These are phyloP conservation scores for Cystobasidiaceae sp. DNA, from an alignment of 1,284 basidiomycete species.

Conservation along the genomic window DNA sequence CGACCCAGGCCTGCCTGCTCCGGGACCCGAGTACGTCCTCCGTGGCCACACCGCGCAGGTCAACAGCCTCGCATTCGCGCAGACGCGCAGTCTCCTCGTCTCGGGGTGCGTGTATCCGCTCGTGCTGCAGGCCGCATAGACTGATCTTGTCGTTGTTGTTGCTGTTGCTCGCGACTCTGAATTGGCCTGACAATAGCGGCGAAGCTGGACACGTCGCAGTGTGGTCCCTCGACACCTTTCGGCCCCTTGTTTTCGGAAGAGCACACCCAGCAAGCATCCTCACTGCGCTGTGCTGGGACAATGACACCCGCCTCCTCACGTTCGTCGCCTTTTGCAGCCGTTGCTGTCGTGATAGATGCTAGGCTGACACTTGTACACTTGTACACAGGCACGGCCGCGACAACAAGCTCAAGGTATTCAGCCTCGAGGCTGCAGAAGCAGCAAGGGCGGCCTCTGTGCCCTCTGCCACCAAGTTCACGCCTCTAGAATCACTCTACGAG, in stretches of 20 bases:
- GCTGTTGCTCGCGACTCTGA: neutral
- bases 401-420: constrained; percentile 33
- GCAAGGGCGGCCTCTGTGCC: neutral
- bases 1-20: neutral
- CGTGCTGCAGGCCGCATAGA: no score
- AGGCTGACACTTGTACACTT: neutral
- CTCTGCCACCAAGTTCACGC: neutral
- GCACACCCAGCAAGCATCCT: constrained; percentile 38
- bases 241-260: constrained; percentile 31
- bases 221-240: constrained; percentile 36
- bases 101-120: constrained; percentile 33
- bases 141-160: neutral
- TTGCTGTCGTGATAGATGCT: no score
- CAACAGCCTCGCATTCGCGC: constrained; percentile 30
- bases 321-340: constrained; percentile 12
- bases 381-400: constrained; percentile 38
- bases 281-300: constrained; percentile 17
- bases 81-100: constrained; percentile 11
- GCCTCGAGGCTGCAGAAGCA: neutral
- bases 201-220: constrained; percentile 35
- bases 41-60: constrained; percentile 35
- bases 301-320: constrained; percentile 33
- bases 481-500: constrained; percentile 13
- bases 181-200: constrained; percentile 24
- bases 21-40: constrained; percentile 36